phyloP scores from a whole-genome alignment of 1,284 basidiomycete genomes.

The Ceratobasidium theobromae region DNA sequence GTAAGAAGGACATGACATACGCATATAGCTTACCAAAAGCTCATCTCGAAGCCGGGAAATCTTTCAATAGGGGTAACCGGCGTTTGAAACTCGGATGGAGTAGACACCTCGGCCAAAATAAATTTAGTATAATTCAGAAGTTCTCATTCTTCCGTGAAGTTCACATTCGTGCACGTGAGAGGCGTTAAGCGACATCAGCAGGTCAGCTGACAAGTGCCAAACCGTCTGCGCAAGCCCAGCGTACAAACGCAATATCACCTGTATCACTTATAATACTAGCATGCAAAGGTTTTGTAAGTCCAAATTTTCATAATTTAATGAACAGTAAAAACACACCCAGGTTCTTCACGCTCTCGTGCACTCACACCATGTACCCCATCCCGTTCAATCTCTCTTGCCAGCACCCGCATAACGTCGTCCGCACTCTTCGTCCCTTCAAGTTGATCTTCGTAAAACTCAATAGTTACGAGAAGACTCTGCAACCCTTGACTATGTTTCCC shows the following conservation, averaged over 20 bases:
- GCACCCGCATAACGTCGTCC: constrained; percentile 53
- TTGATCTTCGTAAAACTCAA: constrained; percentile 56
- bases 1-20: neutral
- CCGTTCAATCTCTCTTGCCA: constrained; percentile 59
- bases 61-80: neutral
- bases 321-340: constrained; percentile 4
- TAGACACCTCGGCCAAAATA: no score
- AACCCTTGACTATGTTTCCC: constrained; percentile 38
- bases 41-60: neutral
- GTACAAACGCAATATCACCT: constrained; percentile 2
- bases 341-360: constrained; percentile 26
- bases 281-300: neutral
- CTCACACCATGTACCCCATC: constrained; percentile 50
- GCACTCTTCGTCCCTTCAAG: constrained; percentile 52
- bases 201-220: constrained; percentile 24
- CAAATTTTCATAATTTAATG: neutral
- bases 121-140: neutral
- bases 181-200: neutral
- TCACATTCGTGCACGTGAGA: neutral
- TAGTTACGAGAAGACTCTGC: constrained; percentile 42
- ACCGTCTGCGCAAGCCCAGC: constrained; percentile 5
- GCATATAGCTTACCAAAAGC: constrained; percentile 27
- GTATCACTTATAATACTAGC: neutral
- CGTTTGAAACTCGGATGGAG: neutral
- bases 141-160: neutral